These are phyloP conservation scores for Yamadazyma sp. DNA, from an alignment of 1,139 yeast species.

Conservation along the genomic window DNA sequence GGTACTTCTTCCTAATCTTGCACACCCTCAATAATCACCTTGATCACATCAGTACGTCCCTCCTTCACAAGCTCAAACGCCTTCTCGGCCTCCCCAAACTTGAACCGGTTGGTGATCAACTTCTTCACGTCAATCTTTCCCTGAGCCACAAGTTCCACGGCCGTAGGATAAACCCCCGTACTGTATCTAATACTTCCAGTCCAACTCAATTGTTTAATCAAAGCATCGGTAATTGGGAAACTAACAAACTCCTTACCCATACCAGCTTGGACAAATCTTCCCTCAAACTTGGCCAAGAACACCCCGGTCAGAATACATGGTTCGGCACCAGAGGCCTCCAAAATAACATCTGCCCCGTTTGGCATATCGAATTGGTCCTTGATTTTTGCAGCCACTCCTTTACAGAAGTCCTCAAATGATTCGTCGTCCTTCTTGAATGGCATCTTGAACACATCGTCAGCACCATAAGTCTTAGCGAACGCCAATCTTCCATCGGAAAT, in stretches of 20 bases:
- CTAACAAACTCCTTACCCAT: slow-evolving; percentile 59
- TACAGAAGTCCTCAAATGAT: slow-evolving; percentile 14
- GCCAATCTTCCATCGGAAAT: slow-evolving; percentile 27
- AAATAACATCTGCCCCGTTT: slow-evolving; percentile 48
- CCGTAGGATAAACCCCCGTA: slow-evolving; percentile 37
- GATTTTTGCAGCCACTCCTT: slow-evolving; percentile 13
- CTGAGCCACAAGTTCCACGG: slow-evolving; percentile 46
- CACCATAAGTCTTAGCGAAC: slow-evolving; percentile 28
- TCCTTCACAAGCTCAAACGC: slow-evolving; percentile 66
- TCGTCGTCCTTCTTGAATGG: slow-evolving; percentile 16
- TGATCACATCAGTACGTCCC: slow-evolving; percentile 50
- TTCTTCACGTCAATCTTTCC: slow-evolving; percentile 35
- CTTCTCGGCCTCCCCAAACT: slow-evolving; percentile 64
- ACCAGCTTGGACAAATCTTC: slow-evolving; percentile 66
- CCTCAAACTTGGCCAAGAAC: slow-evolving; percentile 53
- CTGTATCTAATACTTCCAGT: slow-evolving; percentile 50
- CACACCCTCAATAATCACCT: slow-evolving; percentile 59
- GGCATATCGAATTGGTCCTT: slow-evolving; percentile 29
- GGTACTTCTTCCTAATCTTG: no score
- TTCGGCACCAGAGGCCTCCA: slow-evolving; percentile 72
- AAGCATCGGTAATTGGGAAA: slow-evolving; percentile 67
- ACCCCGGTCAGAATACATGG: slow-evolving; percentile 63
- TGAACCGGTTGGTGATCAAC: slow-evolving; percentile 68
- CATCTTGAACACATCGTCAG: slow-evolving; percentile 20
- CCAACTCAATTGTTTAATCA: slow-evolving; percentile 66